phyloP scores from a whole-genome alignment of 345 rosid species.

The Linum usitatissimum region DNA sequence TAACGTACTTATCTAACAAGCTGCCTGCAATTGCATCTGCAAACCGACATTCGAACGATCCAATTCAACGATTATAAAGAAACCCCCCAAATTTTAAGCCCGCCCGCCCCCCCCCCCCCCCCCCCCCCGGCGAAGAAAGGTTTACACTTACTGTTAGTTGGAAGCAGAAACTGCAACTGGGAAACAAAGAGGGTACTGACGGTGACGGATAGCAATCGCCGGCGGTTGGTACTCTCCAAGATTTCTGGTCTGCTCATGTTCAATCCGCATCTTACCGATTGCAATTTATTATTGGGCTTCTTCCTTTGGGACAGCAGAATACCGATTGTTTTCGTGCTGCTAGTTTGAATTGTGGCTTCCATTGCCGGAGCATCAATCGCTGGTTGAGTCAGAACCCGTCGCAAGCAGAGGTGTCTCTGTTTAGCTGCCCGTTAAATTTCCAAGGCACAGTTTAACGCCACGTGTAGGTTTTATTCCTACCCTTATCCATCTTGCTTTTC shows the following conservation, averaged over 20 bases:
- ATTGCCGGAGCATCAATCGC: conserved; percentile 2
- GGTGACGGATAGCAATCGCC: conserved; percentile 55
- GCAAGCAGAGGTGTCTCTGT: too few species aligned
- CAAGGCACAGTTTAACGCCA: too few species aligned
- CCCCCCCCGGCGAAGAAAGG: too few species aligned
- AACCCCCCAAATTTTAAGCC: too few species aligned
- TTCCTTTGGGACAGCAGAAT: background rate
- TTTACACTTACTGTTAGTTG: conserved; percentile 32
- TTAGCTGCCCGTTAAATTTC: too few species aligned
- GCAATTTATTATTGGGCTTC: background rate
- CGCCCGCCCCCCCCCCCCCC: too few species aligned
- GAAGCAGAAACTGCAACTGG: conserved; percentile 19
- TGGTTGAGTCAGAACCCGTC: too few species aligned
- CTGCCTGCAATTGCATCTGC: conserved; percentile 52
- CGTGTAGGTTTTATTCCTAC: too few species aligned
- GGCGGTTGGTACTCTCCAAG: conserved; percentile 36
- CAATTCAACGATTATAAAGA: too few species aligned
- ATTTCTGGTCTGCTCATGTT: conserved; percentile 17
- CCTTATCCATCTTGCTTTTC: too few species aligned
- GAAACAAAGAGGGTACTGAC: conserved; percentile 43
- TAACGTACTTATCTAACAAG: conserved; percentile 57
- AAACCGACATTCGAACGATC: too few species aligned
- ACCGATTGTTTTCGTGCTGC: conserved; percentile 12
- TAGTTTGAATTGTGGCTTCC: conserved; percentile 19
- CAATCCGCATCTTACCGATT: conserved; percentile 21